These are phyloP conservation scores for Trypanosoma lewisi DNA, from an alignment of 208 protist genomes.

Conservation along the genomic window DNA sequence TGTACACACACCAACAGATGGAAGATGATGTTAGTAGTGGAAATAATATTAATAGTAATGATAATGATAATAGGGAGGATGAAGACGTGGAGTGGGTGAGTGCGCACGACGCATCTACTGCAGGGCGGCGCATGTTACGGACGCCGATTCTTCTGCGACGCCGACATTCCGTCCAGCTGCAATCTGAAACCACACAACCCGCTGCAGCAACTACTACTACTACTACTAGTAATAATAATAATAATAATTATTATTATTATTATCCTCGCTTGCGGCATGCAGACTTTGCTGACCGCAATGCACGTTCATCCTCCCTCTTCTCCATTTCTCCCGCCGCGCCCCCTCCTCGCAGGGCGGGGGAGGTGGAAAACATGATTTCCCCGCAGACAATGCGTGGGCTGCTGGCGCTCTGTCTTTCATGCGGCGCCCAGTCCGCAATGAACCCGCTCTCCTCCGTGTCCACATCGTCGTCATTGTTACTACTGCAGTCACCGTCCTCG, in stretches of 20 bases:
- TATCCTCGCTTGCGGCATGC: too few species aligned
- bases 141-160: slow-evolving; percentile 26
- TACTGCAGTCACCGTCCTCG: too few species aligned
- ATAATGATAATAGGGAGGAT: slow-evolving; percentile 14
- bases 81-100: slow-evolving; percentile 47
- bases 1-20: not conserved
- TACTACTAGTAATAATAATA: too few species aligned
- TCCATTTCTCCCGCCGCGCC: too few species aligned
- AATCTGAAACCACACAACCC: too few species aligned
- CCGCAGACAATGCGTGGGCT: slow-evolving; percentile 6
- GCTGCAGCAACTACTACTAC: too few species aligned
- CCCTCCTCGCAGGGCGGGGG: not conserved
- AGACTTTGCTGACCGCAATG: too few species aligned
- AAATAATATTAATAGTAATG: not conserved
- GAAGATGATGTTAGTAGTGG: slow-evolving; percentile 2
- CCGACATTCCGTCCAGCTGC: too few species aligned
- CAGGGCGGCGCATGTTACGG: not conserved
- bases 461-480: too few species aligned
- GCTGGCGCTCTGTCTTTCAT: slow-evolving; percentile 9
- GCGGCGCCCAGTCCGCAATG: not conserved
- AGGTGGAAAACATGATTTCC: slow-evolving; percentile 6
- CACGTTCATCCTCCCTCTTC: too few species aligned
- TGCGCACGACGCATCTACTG: slow-evolving; percentile 20
- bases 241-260: too few species aligned
- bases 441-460: too few species aligned